Base-by-base conservation (phyloP, 768 basidiomycete genomes). In the Sarcodon aspratus region DNA sequence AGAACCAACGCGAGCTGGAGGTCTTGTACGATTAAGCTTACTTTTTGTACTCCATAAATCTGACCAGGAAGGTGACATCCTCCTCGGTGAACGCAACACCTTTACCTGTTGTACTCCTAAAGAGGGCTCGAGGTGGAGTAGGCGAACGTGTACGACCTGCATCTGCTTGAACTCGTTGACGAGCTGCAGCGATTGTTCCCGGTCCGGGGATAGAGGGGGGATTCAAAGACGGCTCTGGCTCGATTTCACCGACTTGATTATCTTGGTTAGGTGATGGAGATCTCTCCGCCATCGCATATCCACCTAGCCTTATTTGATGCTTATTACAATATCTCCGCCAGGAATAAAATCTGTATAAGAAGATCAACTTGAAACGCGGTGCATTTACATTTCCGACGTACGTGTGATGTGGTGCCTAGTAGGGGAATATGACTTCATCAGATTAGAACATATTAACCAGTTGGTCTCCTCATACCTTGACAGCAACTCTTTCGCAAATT, bases 261-360 rank as follows among this genome's bases (percentile, higher is more conserved):
- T 42, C 40, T 42, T 42, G 40, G 13, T 27, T 27, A 11, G 40
- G 40, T 9, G 40, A 42, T 13, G 40, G 40, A 13, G 40, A 42
- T 13, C 40, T 42, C 15, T 42, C 61, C 47, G 76, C 81, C 88
- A 91, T 90, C 8, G 77, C 69, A 56, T 91, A 92, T 2, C 87
- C 86, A 21, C 86, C 85, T 0, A 92, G 71, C n/a, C 85, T 80
- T 45, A 92, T 92, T 63, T 91, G 86, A 61, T 92, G 88, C 59
- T 91, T 92, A 61, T 92, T 92, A 68, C 89, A 92, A 58, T 91
- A 92, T 40, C 89, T 78, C 36, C 89, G 76, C 89, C 89, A 92
- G 1, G 88, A 91, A 61, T 89, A 91, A 61, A 91, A 91, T 9
- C 87, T 90, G 48, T 12, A 9, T 42, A 27, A 27, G 21, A 27